These are phyloP conservation scores for Collariella sp. DNA, from an alignment of 495 filamentous ascomycete species.

Conservation along the genomic window DNA sequence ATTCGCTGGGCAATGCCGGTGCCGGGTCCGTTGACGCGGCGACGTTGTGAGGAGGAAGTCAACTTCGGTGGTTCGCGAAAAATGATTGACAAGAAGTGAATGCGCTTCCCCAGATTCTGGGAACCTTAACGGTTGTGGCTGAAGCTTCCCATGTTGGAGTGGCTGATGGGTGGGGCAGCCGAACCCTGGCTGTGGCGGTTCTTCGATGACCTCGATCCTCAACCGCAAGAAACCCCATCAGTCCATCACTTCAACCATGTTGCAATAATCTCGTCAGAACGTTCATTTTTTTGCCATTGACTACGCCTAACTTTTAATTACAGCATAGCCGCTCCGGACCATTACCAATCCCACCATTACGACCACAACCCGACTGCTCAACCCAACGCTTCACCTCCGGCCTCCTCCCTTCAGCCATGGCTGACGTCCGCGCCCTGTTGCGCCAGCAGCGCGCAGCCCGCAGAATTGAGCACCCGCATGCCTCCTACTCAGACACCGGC, in stretches of 20 bases:
- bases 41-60: not conserved
- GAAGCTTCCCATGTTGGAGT: conserved; percentile 10
- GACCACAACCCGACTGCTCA: too few species aligned
- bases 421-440: conserved; percentile 74
- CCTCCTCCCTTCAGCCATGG: conserved; percentile 44
- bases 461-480: conserved; percentile 58
- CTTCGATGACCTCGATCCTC: not conserved
- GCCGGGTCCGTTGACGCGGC: not conserved
- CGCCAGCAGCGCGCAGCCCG: conserved; percentile 72
- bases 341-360: not conserved
- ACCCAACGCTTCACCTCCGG: not conserved
- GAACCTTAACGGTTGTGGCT: conserved; percentile 13
- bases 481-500: conserved; percentile 51
- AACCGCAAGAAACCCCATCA: too few species aligned
- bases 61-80: not conserved
- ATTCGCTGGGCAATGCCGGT: not conserved
- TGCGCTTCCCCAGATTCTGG: not conserved
- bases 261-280: not conserved
- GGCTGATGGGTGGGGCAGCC: not conserved
- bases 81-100: too few species aligned
- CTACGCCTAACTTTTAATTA: too few species aligned
- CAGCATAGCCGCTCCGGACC: not conserved
- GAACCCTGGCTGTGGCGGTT: not conserved
- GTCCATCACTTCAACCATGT: too few species aligned
- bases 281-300: not conserved